These are phyloP conservation scores for Cyanodermella asteris DNA, from an alignment of 2,329 filamentous ascomycete species.

Conservation along the genomic window DNA sequence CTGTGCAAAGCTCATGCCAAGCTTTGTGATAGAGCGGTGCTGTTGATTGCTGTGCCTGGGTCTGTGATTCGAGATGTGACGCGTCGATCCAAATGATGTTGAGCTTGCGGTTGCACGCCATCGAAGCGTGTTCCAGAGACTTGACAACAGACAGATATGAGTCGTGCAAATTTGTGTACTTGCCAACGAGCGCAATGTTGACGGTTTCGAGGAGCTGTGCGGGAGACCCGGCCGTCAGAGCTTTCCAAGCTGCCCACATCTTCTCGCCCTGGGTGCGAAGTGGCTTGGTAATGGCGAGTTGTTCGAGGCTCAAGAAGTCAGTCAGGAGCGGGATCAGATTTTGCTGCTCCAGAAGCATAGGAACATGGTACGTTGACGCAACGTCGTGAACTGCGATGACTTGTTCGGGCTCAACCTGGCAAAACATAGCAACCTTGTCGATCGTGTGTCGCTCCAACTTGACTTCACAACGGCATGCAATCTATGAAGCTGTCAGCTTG, in stretches of 20 bases:
- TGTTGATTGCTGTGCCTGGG: constrained; percentile 32
- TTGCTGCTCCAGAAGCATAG: constrained; percentile 72
- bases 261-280: constrained; percentile 39
- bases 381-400: constrained; percentile 78
- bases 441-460: constrained; percentile 53
- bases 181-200: constrained; percentile 72
- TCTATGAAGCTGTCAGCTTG: constrained; percentile 27
- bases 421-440: constrained; percentile 72
- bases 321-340: constrained; percentile 47
- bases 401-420: constrained; percentile 66
- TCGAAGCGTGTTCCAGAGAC: constrained; percentile 73
- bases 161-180: constrained; percentile 70
- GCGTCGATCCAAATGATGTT: constrained; percentile 71
- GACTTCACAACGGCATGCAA: constrained; percentile 76
- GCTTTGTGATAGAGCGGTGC: constrained; percentile 64
- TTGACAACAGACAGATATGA: constrained; percentile 71
- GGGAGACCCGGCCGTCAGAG: constrained; percentile 43
- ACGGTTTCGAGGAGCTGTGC: constrained; percentile 47
- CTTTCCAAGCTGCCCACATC: constrained; percentile 65
- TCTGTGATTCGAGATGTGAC: constrained; percentile 53
- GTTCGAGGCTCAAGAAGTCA: constrained; percentile 41
- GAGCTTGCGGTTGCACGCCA: constrained; percentile 62
- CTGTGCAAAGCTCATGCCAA: constrained; percentile 58
- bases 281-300: constrained; percentile 27
- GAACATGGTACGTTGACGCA: constrained; percentile 80